Evolutionary conservation across 768 basidiomycete genomes (phyloP).

Genomic region (Lentinula edodes): DNA sequence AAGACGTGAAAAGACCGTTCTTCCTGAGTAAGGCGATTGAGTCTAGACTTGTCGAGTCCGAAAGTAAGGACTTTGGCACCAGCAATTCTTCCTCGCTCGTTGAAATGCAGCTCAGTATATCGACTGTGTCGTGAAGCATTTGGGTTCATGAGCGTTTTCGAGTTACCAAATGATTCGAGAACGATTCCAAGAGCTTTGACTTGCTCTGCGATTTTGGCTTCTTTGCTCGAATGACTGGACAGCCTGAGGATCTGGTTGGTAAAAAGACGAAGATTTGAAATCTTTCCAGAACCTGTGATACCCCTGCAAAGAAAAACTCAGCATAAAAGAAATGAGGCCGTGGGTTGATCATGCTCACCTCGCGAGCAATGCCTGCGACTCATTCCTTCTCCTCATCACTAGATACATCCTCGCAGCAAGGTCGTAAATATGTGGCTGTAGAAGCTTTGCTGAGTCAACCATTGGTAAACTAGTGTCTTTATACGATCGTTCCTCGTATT

Average conservation of each 20-base stretch:
- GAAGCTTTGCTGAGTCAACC: slow-evolving; percentile 47
- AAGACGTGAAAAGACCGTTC: slow-evolving; percentile 90
- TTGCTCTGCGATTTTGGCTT: slow-evolving; percentile 65
- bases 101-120: slow-evolving; percentile 84
- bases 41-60: slow-evolving; percentile 85
- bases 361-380: slow-evolving; percentile 74
- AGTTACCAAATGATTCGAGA: slow-evolving; percentile 86
- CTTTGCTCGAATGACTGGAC: slow-evolving; percentile 76
- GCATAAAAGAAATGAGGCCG: neutral
- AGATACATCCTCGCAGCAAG: slow-evolving; percentile 80
- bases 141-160: slow-evolving; percentile 81
- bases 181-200: slow-evolving; percentile 71
- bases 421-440: slow-evolving; percentile 88
- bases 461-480: slow-evolving; percentile 67
- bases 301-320: slow-evolving; percentile 47
- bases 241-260: slow-evolving; percentile 78
- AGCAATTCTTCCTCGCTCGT: slow-evolving; percentile 66
- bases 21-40: slow-evolving; percentile 66
- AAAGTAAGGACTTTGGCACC: slow-evolving; percentile 78
- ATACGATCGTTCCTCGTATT: slow-evolving; percentile 80
- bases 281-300: slow-evolving; percentile 85
- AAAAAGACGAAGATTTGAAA: slow-evolving; percentile 66
- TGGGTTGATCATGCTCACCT: slow-evolving; percentile 45
- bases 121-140: slow-evolving; percentile 83
- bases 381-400: slow-evolving; percentile 69